A percentile compares a stretch with the other conserved stretches of the same genome.
These are phyloP conservation scores for Sistotremastrum niveocremeum DNA, from an alignment of 768 basidiomycete genomes.

Conservation along the genomic window DNA sequence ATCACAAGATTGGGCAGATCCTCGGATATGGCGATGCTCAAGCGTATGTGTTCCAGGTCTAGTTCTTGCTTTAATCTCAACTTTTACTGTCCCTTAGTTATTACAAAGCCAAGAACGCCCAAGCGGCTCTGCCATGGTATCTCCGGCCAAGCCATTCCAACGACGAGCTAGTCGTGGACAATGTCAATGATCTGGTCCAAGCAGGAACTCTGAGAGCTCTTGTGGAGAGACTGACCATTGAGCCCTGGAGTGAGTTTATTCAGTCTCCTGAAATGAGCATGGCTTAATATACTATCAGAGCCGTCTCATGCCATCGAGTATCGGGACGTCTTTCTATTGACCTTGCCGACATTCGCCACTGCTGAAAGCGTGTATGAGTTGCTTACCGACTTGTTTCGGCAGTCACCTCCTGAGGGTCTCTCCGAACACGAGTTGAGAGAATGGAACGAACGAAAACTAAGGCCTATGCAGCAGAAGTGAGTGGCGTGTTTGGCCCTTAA, in stretches of 20 bases:
- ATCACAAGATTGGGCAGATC: slow-evolving; percentile 23
- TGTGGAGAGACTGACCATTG: slow-evolving; percentile 54
- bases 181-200: slow-evolving; percentile 45
- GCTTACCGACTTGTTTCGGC: slow-evolving; percentile 49
- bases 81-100: not conserved
- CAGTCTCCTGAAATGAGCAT: slow-evolving; percentile 15
- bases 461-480: slow-evolving; percentile 47
- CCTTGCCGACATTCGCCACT: slow-evolving; percentile 68
- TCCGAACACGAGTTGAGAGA: slow-evolving; percentile 38
- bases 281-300: not conserved
- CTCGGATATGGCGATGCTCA: slow-evolving; percentile 30
- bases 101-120: slow-evolving; percentile 23
- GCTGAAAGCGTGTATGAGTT: slow-evolving; percentile 55
- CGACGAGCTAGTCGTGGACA: slow-evolving; percentile 48
- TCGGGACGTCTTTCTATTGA: slow-evolving; percentile 62
- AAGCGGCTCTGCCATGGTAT: slow-evolving; percentile 38
- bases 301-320: slow-evolving; percentile 20
- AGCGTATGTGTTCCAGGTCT: slow-evolving; percentile 13
- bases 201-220: slow-evolving; percentile 61
- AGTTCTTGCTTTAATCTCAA: too few species aligned
- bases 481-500: slow-evolving; percentile 1
- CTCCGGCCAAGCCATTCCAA: slow-evolving; percentile 40
- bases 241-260: slow-evolving; percentile 40
- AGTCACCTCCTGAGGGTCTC: slow-evolving; percentile 35
- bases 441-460: slow-evolving; percentile 52